phyloP scores from a whole-genome alignment of 495 filamentous ascomycete species.

The Penicillium chermesinum region DNA sequence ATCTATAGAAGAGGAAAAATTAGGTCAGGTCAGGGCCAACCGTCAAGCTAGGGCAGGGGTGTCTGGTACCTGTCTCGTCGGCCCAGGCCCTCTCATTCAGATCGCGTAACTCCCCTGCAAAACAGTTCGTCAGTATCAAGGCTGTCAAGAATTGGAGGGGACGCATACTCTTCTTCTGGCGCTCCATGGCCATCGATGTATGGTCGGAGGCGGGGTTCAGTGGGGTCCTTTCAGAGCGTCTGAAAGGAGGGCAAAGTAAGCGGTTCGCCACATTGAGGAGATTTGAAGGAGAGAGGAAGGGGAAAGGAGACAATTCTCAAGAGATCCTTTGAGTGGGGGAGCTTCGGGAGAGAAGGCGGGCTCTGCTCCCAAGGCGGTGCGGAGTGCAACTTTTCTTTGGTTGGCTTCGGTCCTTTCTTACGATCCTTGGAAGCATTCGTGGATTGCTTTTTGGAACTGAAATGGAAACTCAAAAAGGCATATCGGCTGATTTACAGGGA shows the following conservation, averaged over 20 bases:
- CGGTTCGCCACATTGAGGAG: slow-evolving; percentile 42
- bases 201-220: slow-evolving; percentile 11
- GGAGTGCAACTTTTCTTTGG: slow-evolving; percentile 20
- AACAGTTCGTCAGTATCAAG: slow-evolving; percentile 15
- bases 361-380: slow-evolving; percentile 22
- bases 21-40: slow-evolving; percentile 2
- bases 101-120: slow-evolving; percentile 77
- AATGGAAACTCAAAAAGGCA: neutral
- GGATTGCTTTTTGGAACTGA: neutral
- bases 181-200: slow-evolving; percentile 58
- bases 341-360: slow-evolving; percentile 6
- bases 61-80: slow-evolving; percentile 68
- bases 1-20: slow-evolving; percentile 46
- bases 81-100: slow-evolving; percentile 84
- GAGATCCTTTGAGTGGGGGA: slow-evolving; percentile 1
- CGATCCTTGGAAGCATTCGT: neutral
- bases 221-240: slow-evolving; percentile 37
- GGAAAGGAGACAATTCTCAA: neutral
- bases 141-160: neutral
- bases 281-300: slow-evolving; percentile 1
- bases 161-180: slow-evolving; percentile 70
- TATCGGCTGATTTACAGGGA: neutral
- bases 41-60: neutral
- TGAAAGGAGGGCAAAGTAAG: slow-evolving; percentile 38
- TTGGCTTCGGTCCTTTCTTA: slow-evolving; percentile 9